Evolutionary conservation across 2,329 filamentous ascomycete genomes (phyloP), one percentile per base, ranked within the genome.

Genomic region (Arthroderma sp.): DNA sequence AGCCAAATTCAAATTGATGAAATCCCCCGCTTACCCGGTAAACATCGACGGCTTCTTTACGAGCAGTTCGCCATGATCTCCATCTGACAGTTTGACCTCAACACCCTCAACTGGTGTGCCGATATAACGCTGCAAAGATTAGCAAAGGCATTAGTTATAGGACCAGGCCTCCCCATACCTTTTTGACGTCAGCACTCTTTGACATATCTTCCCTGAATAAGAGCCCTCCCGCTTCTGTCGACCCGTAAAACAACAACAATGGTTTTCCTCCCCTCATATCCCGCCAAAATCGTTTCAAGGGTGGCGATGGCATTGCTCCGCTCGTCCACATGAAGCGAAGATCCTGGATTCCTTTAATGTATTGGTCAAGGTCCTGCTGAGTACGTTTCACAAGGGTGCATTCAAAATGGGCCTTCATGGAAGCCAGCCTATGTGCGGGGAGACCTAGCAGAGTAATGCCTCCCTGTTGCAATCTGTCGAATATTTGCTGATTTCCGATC

Each of bases 11-110:
- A 22, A 22, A 22, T 22, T 22, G 15, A 22, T 22, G 15, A 22
- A 22, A 22, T 2, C 15, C 15, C 32, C 10, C 2, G 11, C 48
- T 38, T 48, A 50, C 48, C 40, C 30, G 11, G 31, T 33, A 38
- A 50, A 44, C 40, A 50, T 43, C 7, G 30, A 29, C 4, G 42
- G 42, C 9, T 28, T 44, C 38, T 48, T 50, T 11, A 45, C 40
- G 10, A 50, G 41, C 8, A 50, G 38, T 48, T 50, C 46, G 6
- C 48, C 48, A 22, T 39, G 36, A 15, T 49, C 43, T 10, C 47
- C 47, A 6, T 44, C 37, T 6, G 44, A 49, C 4, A 49, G 29
- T 37, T 49, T 49, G 6, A 49, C 44, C 32, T 36, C 39, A 5
- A 38, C 29, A 9, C 41, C 43, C 4, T 34, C 39, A 30, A 41